These are phyloP conservation scores for Mycena pura DNA, from an alignment of 768 basidiomycete species.

Conservation along the genomic window DNA sequence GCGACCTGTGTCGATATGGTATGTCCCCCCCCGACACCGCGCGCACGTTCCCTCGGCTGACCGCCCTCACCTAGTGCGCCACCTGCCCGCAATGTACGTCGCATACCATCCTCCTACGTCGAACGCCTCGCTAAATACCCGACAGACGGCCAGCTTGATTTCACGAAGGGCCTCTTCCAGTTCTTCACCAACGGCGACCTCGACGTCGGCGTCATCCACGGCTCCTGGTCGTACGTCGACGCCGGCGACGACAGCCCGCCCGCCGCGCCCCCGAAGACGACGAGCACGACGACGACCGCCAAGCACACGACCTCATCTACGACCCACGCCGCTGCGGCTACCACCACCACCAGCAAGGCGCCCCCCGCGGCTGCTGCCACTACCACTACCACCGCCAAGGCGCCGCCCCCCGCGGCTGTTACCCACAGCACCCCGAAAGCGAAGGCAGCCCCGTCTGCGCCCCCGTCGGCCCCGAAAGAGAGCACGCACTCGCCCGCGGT, in stretches of 20 bases:
- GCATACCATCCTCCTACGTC: no score
- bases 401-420: slow-evolving; percentile 8
- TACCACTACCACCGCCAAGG: not conserved
- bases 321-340: not conserved
- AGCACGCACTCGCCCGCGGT: no score
- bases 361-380: not conserved
- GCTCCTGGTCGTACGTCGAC: slow-evolving; percentile 18
- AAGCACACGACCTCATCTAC: not conserved
- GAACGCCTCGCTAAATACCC: no score
- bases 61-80: slow-evolving; percentile 9
- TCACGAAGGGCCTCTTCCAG: slow-evolving; percentile 23
- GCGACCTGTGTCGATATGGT: slow-evolving; percentile 27
- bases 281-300: not conserved
- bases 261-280: not conserved
- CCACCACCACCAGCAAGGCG: not conserved
- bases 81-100: slow-evolving; percentile 11
- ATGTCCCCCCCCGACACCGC: not conserved
- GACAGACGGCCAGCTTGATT: slow-evolving; percentile 17
- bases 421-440: no score
- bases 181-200: slow-evolving; percentile 11
- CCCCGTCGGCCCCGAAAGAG: no score
- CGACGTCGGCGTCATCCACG: slow-evolving; percentile 15
- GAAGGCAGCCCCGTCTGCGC: no score
- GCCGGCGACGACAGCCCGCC: not conserved
- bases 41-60: not conserved